Conservation (phyloP, 2,329 filamentous ascomycete species). For the Tothia fuscella region DNA sequence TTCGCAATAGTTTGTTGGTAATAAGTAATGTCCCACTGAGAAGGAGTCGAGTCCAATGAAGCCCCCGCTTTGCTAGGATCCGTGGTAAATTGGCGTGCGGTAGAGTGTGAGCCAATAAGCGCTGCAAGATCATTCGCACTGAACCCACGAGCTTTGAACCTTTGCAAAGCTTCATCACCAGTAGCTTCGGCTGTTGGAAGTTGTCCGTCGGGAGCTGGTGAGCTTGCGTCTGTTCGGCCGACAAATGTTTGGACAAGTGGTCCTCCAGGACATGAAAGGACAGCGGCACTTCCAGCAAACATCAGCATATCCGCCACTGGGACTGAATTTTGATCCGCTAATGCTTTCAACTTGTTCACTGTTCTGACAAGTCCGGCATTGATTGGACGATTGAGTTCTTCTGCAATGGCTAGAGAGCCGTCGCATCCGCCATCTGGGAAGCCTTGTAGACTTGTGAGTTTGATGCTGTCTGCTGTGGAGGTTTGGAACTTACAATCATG, state of each 20-base stretch:
- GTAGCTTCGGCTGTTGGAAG: conserved; percentile 25
- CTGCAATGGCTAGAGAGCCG: conserved; percentile 28
- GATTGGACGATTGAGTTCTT: conserved; percentile 25
- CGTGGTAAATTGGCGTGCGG: conserved; percentile 20
- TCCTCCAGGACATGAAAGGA: conserved; percentile 38
- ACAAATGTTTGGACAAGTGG: conserved; percentile 36
- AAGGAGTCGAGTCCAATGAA: conserved; percentile 24
- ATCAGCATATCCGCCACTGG: conserved; percentile 45
- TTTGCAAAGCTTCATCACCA: conserved; percentile 20
- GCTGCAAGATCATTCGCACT: conserved; percentile 23
- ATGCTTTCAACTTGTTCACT: conserved; percentile 24
- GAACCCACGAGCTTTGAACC: neutral
- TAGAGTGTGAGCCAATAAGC: conserved; percentile 26
- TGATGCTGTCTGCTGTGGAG: no score
- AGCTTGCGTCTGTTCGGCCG: conserved; percentile 7
- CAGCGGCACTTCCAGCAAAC: conserved; percentile 34
- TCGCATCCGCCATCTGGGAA: conserved; percentile 25
- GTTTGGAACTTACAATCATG: no score
- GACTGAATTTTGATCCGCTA: conserved; percentile 31
- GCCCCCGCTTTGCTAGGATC: conserved; percentile 18
- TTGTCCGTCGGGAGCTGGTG: conserved; percentile 1
- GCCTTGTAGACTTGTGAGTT: no score
- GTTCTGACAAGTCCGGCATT: conserved; percentile 36
- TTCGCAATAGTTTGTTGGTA: conserved; percentile 18
- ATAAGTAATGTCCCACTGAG: conserved; percentile 21